Evolutionary conservation across 2,329 filamentous ascomycete genomes (phyloP), one percentile per base, ranked within the genome.

Genomic region (Bipolaris zeicola): DNA sequence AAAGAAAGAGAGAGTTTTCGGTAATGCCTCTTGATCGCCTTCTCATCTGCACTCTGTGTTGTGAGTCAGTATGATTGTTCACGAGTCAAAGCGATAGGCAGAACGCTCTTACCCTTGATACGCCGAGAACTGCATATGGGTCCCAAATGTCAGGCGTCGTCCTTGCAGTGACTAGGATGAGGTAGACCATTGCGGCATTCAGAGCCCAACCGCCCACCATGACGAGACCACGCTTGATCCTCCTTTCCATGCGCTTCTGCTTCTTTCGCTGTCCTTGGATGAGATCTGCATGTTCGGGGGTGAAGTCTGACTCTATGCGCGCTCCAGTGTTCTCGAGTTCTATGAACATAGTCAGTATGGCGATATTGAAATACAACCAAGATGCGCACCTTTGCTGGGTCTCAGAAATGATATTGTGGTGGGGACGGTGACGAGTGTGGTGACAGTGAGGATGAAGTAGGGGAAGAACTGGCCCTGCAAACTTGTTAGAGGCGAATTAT

Each of bases 361-460:
- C 13, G 22, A 34, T 45, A 28, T 50, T 43, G 41, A 49, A 28
- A 28, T 14, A 18, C 31, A 52, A 39, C 42, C 41, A 51, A 38
- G 54, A 57, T 66, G 65, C 77, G 65, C 69, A 86, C 84, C 82
- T 81, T 87, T 91, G 76, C 85, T 90, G 42, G 91, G 87, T 74
- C 89, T 89, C 71, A 97, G 83, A 67, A 96, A 87, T 64, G 88
- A 90, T 79, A 96, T 96, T 70, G 94, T 96, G 71, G 96, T 84
- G 60, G 94, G 93, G 57, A 96, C 80, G 33, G 95, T 97, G 78
- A 97, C 85, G 66, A 99, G 87, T 72, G 89, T 88, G 61, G 89
- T 87, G 71, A 98, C 84, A 41, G 93, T 97, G 75, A 97, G 88
- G 79, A 98, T 89, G 83, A 99, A 99, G 85, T 96, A 96, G 67